A percentile compares a stretch with the other conserved stretches of the same genome.
Conservation (phyloP, 2,329 filamentous ascomycete species). For the Diaporthe longicolla region DNA sequence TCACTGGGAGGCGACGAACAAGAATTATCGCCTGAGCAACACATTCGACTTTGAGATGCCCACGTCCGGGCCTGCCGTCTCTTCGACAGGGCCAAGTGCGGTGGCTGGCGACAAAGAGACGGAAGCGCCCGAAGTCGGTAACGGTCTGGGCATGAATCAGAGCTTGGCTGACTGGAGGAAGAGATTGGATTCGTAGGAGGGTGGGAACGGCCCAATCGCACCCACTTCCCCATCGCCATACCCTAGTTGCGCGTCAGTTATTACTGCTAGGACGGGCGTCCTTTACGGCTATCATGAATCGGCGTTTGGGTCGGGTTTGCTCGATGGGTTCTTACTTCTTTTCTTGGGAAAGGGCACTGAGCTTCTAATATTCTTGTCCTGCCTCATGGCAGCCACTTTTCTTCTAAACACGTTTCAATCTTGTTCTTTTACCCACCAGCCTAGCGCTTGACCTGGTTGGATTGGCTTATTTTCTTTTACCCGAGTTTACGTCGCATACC, state of each 20-base stretch:
- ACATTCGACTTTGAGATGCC: conserved; percentile 84
- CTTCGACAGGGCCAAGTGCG: conserved; percentile 43
- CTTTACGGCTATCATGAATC: conserved; percentile 39
- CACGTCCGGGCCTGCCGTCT: conserved; percentile 36
- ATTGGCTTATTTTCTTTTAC: neutral
- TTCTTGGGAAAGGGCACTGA: conserved; percentile 30
- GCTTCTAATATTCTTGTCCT: conserved; percentile 39
- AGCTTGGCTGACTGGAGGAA: conserved; percentile 86
- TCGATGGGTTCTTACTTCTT: conserved; percentile 19
- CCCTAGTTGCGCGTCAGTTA: neutral
- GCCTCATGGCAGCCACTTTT: conserved; percentile 14
- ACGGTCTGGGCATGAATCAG: conserved; percentile 71
- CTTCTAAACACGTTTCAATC: conserved; percentile 10
- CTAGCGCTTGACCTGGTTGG: conserved; percentile 19
- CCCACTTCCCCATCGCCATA: neutral
- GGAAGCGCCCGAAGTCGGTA: conserved; percentile 33
- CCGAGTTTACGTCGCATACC: conserved; percentile 31
- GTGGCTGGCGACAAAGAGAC: conserved; percentile 56
- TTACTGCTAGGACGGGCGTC: neutral
- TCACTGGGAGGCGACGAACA: conserved; percentile 97
- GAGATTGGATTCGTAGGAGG: conserved; percentile 72
- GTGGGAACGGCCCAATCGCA: conserved; percentile 46
- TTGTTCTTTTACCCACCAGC: conserved; percentile 15
- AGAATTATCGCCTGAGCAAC: conserved; percentile 91
- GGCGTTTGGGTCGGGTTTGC: conserved; percentile 32